Evolutionary conservation across 1,284 basidiomycete species (phyloP), one percentile per base, ranked within the genome.

Genomic region (Cryptococcus sp.): DNA sequence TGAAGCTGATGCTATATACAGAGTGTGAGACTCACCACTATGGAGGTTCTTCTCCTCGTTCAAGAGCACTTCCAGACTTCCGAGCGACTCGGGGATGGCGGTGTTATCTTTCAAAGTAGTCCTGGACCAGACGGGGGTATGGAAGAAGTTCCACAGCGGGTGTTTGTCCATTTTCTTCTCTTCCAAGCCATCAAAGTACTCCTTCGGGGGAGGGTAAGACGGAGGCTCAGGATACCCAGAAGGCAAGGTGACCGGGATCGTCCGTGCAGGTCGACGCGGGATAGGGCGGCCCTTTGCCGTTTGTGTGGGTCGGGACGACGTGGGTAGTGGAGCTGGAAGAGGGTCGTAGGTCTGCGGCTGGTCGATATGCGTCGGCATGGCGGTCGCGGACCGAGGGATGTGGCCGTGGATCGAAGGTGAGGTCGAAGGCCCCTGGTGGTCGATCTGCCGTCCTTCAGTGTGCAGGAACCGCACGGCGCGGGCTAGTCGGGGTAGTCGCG

Each of bases 121-220:
- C 52, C 47, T 56, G 16, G 60, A 65, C 4, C 19, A 42, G 7
- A 46, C n/a, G 8, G 70, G 70, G 1, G 74, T 63, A 50, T 73
- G 69, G 69, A 79, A 78, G 64, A 79, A 79, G 47, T 75, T 66
- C 76, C 76, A 79, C 11, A 79, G 65, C 3, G 77, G 75, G 62
- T 79, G 78, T 19, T 55, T 51, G 4, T 38, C 55, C 46, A 47
- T 54, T 48, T 64, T 56, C 51, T 61, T 64, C 46, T 55, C 47
- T 23, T 68, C 64, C 10, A 71, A 23, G 25, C 50, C 47, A 19
- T 55, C 59, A 41, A 68, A 62, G 58, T 76, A 76, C 47, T 62
- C 64, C 25, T 58, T 42, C 0, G 71, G 52, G 3, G 68, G 72
- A 3, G 74, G 76, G 50, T 72, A 78, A 0, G 48, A 39, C 2